A percentile compares a stretch with the other conserved stretches of the same genome.
Conservation (phyloP, 169 alveolate genomes). For the Eimeria falciformis region DNA sequence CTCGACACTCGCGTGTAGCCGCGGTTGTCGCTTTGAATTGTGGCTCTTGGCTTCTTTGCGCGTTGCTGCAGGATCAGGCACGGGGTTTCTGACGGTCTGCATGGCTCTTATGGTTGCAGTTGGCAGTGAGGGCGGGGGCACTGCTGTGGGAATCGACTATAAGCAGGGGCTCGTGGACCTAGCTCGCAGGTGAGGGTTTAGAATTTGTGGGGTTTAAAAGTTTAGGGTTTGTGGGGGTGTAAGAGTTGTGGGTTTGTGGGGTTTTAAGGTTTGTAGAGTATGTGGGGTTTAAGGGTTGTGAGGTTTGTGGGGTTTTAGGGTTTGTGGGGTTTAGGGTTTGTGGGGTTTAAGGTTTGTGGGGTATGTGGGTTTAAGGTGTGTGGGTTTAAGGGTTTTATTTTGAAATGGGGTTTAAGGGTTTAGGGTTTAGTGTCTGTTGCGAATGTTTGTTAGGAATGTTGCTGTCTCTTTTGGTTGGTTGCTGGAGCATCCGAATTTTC, state of each 20-base stretch:
- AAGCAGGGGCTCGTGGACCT: slow-evolving; percentile 47
- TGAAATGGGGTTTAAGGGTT: no score
- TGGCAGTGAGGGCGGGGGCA: slow-evolving; percentile 29
- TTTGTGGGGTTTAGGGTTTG: neutral
- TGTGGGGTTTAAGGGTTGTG: no score
- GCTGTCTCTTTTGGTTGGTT: slow-evolving; percentile 16
- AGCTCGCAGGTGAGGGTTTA: slow-evolving; percentile 44
- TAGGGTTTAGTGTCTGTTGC: no score
- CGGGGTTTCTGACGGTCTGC: slow-evolving; percentile 88
- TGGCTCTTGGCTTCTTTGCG: neutral
- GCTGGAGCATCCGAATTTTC: slow-evolving; percentile 76
- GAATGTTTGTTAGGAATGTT: no score
- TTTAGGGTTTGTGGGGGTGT: no score
- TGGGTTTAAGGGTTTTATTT: neutral
- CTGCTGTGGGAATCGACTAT: slow-evolving; percentile 72
- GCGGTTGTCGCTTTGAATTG: neutral
- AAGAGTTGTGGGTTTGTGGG: no score
- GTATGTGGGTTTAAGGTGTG: neutral
- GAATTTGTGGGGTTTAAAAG: no score
- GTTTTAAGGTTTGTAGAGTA: no score
- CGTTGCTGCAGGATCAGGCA: slow-evolving; percentile 85
- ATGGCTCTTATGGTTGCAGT: slow-evolving; percentile 82
- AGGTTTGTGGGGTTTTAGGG: neutral
- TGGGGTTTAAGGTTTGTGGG: neutral
- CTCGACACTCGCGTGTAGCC: no score